Evolutionary conservation across 169 alveolate species (phyloP), one percentile per base, ranked within the genome.

Genomic region (Plasmodium inui): DNA sequence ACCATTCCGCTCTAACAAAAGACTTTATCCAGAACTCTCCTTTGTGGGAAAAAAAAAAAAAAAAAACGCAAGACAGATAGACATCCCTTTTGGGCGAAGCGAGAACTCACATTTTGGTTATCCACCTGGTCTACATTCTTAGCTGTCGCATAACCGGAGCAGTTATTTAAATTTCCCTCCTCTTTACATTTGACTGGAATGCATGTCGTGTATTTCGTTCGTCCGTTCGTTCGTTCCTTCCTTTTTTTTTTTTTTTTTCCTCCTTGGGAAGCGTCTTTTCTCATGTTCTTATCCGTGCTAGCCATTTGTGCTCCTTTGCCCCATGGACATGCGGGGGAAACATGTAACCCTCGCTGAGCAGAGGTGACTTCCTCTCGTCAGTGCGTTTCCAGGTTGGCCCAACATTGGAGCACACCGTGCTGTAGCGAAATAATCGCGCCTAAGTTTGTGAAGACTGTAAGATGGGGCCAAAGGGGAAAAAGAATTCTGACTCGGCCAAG

Each of bases 391-490:
- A 22, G 17, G 34, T 67, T 22, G 28, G 3, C 76, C 37, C 12
- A 26, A 26, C 76, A 67, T 26, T 19, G n/a, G 34, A 1, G 76
- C 76, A 67, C 28, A 67, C 28, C 76, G 34, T 67, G 28, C 12
- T 26, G 3, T 10, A 19, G 37, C 34, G 34, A 67, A 67, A 67
- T 26, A 67, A 19, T 6, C 37, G 34, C 28, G 14, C 34, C 76
- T 14, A 67, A 26, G 37, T 67, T 67, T 67, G 76, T 26, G 34
- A 19, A 67, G 34, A 10, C 34, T 71, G 46, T 26, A 71, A 55
- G 41, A 67, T 55, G 81, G 44, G 79, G 17, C 19, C 37, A 30
- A 85, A 85, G 41, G 86, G 79, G 79, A 85, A 85, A 7, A 85
- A 76, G 28, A 57, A 26, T 55, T 17, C 79, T 55, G 39, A n/a